Evolutionary conservation across 2,329 filamentous ascomycete genomes (phyloP), one percentile per base, ranked within the genome.

Genomic region (Penicillium sp.): DNA sequence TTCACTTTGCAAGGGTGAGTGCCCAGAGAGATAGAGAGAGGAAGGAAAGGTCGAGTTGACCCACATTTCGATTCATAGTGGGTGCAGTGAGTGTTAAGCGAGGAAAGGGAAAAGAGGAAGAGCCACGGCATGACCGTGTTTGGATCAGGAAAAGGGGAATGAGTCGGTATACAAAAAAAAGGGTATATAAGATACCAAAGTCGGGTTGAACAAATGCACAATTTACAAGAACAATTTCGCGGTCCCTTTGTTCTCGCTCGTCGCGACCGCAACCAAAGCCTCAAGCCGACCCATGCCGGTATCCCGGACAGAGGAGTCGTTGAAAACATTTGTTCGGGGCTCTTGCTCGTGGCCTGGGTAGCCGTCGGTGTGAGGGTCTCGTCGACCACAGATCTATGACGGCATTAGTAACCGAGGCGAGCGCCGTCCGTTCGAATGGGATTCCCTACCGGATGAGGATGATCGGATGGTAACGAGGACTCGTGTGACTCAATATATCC

Each of bases 211-310:
- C 54, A 41, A 41, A 54, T 51, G 41, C 46, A 50, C 45, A 55
- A 54, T 54, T 66, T 63, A 72, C 55, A 67, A 52, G 51, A 69
- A 73, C 44, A 74, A 57, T 56, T 70, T 72, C 8, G 71, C 55
- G 6, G 68, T 56, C 20, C 67, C 67, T 57, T 75, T 74, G 51
- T 77, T 75, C 56, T 77, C 77, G 51, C 77, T 78, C 6, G 78
- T 80, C 31, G 78, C 78, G 50, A 79, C 78, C 23, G 78, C 78
- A 40, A 80, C 78, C 45, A 81, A 73, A 48, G 77, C 78, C 59
- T 81, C 78, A n/a, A 81, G 68, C 22, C 77, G 72, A 43, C 75
- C 77, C 75, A 80, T 77, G 25, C 74, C 75, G 35, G 67, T 66
- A 29, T 72, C 69, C 33, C 68, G 63, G 44, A 55, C 55, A 43